Conservation (phyloP, 352 stramenopile genomes). For the Pythium apleroticum region DNA sequence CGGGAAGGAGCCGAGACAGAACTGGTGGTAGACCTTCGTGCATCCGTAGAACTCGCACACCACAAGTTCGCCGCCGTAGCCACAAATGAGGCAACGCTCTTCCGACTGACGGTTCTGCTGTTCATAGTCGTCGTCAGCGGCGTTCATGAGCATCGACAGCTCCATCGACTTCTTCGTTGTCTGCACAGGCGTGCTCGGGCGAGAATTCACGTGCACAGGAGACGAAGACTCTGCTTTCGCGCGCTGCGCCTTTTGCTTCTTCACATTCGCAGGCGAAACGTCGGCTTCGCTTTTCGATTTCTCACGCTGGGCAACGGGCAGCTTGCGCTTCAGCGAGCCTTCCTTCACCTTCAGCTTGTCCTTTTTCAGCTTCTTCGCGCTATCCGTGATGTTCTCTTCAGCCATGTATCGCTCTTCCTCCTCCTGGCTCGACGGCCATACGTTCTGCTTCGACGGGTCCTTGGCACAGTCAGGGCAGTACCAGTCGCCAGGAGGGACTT, state of each 20-base stretch:
- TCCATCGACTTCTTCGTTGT: constrained; percentile 28
- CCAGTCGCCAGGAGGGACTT: constrained; percentile 71
- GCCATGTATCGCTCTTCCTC: constrained; percentile 5
- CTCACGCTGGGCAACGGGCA: constrained; percentile 46
- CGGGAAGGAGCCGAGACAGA: constrained; percentile 76
- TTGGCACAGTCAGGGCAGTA: constrained; percentile 71
- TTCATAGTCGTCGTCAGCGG: constrained; percentile 22
- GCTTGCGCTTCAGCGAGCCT: constrained; percentile 52
- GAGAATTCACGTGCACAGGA: constrained; percentile 30
- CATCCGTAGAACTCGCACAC: constrained; percentile 81
- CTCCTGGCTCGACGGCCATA: constrained; percentile 30
- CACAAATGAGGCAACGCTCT: constrained; percentile 78
- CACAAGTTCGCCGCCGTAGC: constrained; percentile 78
- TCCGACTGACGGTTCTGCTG: constrained; percentile 44
- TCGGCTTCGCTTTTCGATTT: constrained; percentile 21
- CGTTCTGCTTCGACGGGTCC: constrained; percentile 35
- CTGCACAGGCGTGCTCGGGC: constrained; percentile 22
- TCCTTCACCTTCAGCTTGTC: constrained; percentile 62
- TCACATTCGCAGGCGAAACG: constrained; percentile 26
- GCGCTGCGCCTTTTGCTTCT: constrained; percentile 43
- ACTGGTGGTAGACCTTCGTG: constrained; percentile 88
- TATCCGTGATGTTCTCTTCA: constrained; percentile 10
- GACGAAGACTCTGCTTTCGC: constrained; percentile 27
- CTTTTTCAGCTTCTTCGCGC: constrained; percentile 49
- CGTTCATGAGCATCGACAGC: constrained; percentile 29